Evolutionary conservation across 1,139 yeast species (phyloP).

Genomic region (Chernovozyma aurita): DNA sequence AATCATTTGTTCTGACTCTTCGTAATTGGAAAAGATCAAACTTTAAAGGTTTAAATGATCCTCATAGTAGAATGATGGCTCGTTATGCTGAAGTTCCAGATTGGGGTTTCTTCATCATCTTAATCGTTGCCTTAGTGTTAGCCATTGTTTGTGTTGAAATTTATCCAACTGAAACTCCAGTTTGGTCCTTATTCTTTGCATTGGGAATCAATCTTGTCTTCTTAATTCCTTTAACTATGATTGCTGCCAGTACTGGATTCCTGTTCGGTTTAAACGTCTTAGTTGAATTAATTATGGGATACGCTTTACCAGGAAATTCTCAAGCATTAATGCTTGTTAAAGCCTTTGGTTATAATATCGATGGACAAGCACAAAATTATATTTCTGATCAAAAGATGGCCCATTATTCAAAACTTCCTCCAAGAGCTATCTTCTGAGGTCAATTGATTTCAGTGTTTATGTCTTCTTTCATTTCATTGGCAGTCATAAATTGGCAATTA

Average conservation of each 20-base stretch:
- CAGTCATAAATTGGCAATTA: constrained; percentile 51
- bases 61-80: constrained; percentile 54
- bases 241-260: constrained; percentile 48
- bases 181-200: constrained; percentile 57
- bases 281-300: constrained; percentile 54
- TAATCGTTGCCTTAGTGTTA: constrained; percentile 44
- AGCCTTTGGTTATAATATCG: constrained; percentile 52
- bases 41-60: constrained; percentile 29
- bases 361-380: constrained; percentile 52
- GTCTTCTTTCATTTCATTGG: constrained; percentile 46
- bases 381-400: constrained; percentile 50
- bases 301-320: constrained; percentile 56
- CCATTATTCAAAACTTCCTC: constrained; percentile 56
- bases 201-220: constrained; percentile 51
- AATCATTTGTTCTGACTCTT: constrained; percentile 19
- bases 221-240: constrained; percentile 45
- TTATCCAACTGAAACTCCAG: constrained; percentile 48
- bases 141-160: constrained; percentile 46
- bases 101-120: constrained; percentile 48
- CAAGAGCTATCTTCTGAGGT: constrained; percentile 56
- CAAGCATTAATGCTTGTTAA: constrained; percentile 51
- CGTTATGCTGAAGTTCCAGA: constrained; percentile 60
- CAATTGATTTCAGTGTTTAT: constrained; percentile 45
- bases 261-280: constrained; percentile 51
- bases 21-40: constrained; percentile 12